These are phyloP conservation scores for Crucihimalaya himalaica DNA, from an alignment of 345 rosid species.

Conservation along the genomic window DNA sequence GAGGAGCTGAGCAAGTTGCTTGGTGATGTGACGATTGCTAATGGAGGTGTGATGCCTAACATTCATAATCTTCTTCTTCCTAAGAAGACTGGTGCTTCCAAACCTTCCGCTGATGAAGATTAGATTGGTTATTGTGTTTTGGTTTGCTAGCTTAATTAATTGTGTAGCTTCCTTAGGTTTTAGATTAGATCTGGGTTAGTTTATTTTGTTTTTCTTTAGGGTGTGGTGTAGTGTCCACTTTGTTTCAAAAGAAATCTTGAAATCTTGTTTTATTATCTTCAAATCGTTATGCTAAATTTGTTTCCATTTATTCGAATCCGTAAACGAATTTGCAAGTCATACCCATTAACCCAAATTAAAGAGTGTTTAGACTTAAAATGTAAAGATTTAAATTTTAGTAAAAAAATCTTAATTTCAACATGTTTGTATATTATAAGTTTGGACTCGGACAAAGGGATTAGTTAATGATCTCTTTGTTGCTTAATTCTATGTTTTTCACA, in stretches of 20 bases:
- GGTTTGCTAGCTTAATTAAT: background rate
- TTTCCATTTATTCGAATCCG: background rate
- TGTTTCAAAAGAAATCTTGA: background rate
- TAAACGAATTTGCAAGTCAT: background rate
- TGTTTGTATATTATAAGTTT: too few relatives aligned
- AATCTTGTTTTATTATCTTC: background rate
- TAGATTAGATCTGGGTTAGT: background rate
- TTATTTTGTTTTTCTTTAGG: background rate
- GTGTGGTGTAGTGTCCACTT: background rate
- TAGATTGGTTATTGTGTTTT: background rate
- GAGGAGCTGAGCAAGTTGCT: constrained; percentile 92
- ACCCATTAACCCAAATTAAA: background rate
- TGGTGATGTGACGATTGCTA: constrained; percentile 89
- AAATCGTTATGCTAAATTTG: background rate
- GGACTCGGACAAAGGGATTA: too few relatives aligned
- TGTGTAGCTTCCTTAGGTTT: constrained; percentile 2
- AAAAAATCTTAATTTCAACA: too few relatives aligned
- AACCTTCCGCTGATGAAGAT: constrained; percentile 62
- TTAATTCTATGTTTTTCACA: too few relatives aligned
- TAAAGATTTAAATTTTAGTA: too few relatives aligned
- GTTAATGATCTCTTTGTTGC: too few relatives aligned
- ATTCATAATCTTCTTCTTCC: constrained; percentile 91
- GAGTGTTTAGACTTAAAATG: background rate
- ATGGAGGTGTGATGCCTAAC: constrained; percentile 97
- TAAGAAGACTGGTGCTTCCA: constrained; percentile 70